Evolutionary conservation across 2,329 filamentous ascomycete species (phyloP).

Genomic region (Arthrobotrys entomopaga): DNA sequence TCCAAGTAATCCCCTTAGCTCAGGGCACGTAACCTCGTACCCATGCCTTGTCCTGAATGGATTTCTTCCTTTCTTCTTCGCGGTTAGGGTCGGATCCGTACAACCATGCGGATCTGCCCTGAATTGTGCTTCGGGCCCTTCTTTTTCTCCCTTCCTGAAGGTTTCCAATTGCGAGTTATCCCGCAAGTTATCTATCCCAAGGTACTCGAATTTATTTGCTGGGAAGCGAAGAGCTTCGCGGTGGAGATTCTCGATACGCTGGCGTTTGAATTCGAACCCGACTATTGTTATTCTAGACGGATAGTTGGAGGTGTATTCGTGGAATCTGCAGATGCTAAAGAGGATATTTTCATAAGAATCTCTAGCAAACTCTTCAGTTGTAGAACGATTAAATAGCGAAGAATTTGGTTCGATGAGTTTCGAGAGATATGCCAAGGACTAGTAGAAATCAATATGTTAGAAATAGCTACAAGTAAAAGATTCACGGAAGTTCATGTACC

Average conservation of each 20-base stretch:
- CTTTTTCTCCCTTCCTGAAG: conserved; percentile 39
- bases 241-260: conserved; percentile 72
- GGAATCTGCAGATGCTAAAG: conserved; percentile 74
- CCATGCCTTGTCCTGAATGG: conserved; percentile 58
- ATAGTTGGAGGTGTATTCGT: conserved; percentile 65
- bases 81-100: conserved; percentile 56
- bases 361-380: conserved; percentile 75
- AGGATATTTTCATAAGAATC: conserved; percentile 89
- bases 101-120: conserved; percentile 59
- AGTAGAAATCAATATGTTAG: conserved; percentile 5
- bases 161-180: conserved; percentile 46
- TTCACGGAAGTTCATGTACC: conserved; percentile 58
- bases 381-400: conserved; percentile 53
- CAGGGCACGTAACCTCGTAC: conserved; percentile 55
- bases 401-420: conserved; percentile 41
- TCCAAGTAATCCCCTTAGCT: conserved; percentile 55
- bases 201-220: conserved; percentile 64
- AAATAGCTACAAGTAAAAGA: background rate
- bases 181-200: conserved; percentile 72
- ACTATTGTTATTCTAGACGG: conserved; percentile 71
- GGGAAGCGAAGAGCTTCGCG: conserved; percentile 71
- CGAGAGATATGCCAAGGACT: conserved; percentile 45
- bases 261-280: conserved; percentile 75
- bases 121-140: conserved; percentile 57
- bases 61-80: conserved; percentile 60